Evolutionary conservation across 2,329 filamentous ascomycete species (phyloP).

Genomic region (Fusarium pilosicola): DNA sequence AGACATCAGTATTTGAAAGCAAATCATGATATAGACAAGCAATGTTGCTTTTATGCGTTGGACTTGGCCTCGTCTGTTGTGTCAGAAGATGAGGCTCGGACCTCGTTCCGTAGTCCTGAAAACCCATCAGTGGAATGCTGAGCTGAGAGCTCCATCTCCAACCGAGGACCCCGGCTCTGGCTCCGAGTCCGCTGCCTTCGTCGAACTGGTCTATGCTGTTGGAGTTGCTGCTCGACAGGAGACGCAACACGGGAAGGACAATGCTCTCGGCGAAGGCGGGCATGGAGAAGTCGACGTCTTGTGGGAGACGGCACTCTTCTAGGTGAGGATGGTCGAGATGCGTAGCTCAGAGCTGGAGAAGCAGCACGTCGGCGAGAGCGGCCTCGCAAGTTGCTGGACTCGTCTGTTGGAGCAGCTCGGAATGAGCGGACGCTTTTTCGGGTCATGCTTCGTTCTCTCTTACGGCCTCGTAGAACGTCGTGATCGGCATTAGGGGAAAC

Average conservation of each 20-base stretch:
- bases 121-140: slow-evolving; percentile 42
- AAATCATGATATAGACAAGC: background rate
- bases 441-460: slow-evolving; percentile 52
- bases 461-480: slow-evolving; percentile 51
- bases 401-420: slow-evolving; percentile 48
- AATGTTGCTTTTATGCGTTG: slow-evolving; percentile 6
- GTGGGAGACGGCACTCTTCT: slow-evolving; percentile 52
- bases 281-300: slow-evolving; percentile 54
- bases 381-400: slow-evolving; percentile 56
- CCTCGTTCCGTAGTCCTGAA: slow-evolving; percentile 50
- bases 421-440: slow-evolving; percentile 47
- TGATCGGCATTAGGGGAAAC: slow-evolving; percentile 40
- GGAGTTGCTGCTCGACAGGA: slow-evolving; percentile 46
- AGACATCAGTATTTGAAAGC: background rate
- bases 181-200: slow-evolving; percentile 54
- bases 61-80: slow-evolving; percentile 30
- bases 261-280: slow-evolving; percentile 56
- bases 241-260: slow-evolving; percentile 54
- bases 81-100: slow-evolving; percentile 43
- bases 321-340: slow-evolving; percentile 50
- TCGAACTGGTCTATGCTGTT: slow-evolving; percentile 43
- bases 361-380: slow-evolving; percentile 54
- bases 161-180: slow-evolving; percentile 49
- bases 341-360: slow-evolving; percentile 47
- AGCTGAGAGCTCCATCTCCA: slow-evolving; percentile 44